Evolutionary conservation across 345 rosid genomes (phyloP), one percentile per base, ranked within the genome.

Genomic region (Populus alba): DNA sequence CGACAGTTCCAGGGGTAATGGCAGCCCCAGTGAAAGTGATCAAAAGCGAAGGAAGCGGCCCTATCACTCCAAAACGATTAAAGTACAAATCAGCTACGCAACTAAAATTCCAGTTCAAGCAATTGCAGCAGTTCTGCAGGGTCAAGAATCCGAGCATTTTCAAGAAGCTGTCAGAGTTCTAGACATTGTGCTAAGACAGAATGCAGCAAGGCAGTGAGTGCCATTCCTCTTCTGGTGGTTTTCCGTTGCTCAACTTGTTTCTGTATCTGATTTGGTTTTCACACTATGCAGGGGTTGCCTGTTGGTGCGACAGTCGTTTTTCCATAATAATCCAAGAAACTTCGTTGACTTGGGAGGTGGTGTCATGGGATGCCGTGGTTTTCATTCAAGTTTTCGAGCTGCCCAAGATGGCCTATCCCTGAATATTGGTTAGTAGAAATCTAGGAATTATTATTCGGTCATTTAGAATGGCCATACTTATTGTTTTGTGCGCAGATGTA

Each of bases 331-430:
- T 72, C 70, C 72, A 16, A 78, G 71, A n/a, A 80, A 75, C 51
- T 81, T 74, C 57, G 9, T 33, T n/a, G 68, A 38, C 1, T 16
- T 84, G 31, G 84, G 82, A 35, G 77, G 79, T 57, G 82, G 84
- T 29, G 82, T 84, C 16, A 3, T 63, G 25, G 81, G 81, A 35
- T 71, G 76, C 16, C 39, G 81, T 55, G 86, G 84, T 18, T 83
- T 83, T 33, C 84, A 80, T 71, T 80, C 84, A 7, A 83, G 82
- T 33, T 80, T 83, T 65, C 72, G 86, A 9, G 71, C 84, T 6
- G 71, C 83, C 5, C 86, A 80, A 3, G 74, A 66, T 4, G 83
- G 83, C 57, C 43, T 83, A 12, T 53, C 81, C 11, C 75, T 83
- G 17, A 83, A 83, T 68, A 63, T 83, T 62, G 83, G 86, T 80